Evolutionary conservation across 2,329 filamentous ascomycete species (phyloP).

Genomic region (Xylaria sp.): DNA sequence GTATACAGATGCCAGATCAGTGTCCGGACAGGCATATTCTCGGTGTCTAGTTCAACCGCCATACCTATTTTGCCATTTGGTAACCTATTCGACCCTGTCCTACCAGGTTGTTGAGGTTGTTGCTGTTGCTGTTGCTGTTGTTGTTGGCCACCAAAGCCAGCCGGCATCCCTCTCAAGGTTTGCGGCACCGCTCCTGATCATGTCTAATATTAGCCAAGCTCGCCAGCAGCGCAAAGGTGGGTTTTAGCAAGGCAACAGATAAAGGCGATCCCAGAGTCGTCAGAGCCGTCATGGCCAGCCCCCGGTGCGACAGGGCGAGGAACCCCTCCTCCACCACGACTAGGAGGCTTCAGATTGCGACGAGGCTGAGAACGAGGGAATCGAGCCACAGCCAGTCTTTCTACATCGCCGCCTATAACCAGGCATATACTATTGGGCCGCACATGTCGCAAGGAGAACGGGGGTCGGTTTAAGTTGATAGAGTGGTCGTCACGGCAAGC

Average conservation of each 20-base stretch:
- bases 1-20: constrained; percentile 35
- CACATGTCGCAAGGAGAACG: constrained; percentile 22
- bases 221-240: constrained; percentile 21
- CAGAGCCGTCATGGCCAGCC: not conserved
- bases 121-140: constrained; percentile 61
- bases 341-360: constrained; percentile 10
- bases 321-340: not conserved
- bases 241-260: constrained; percentile 6
- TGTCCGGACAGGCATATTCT: constrained; percentile 20
- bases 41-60: constrained; percentile 31
- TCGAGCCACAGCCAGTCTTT: not conserved
- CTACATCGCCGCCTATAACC: constrained; percentile 7
- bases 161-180: constrained; percentile 65
- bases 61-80: constrained; percentile 70
- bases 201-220: constrained; percentile 44
- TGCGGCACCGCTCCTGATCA: constrained; percentile 63
- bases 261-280: not conserved
- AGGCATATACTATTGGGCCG: constrained; percentile 10
- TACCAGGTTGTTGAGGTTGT: constrained; percentile 61
- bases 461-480: constrained; percentile 21
- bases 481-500: constrained; percentile 18
- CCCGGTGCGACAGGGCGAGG: not conserved
- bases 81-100: constrained; percentile 63
- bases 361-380: constrained; percentile 24
- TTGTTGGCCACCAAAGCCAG: constrained; percentile 62